Evolutionary conservation across 2,329 filamentous ascomycete species (phyloP).

Genomic region (Eutypella sp.): DNA sequence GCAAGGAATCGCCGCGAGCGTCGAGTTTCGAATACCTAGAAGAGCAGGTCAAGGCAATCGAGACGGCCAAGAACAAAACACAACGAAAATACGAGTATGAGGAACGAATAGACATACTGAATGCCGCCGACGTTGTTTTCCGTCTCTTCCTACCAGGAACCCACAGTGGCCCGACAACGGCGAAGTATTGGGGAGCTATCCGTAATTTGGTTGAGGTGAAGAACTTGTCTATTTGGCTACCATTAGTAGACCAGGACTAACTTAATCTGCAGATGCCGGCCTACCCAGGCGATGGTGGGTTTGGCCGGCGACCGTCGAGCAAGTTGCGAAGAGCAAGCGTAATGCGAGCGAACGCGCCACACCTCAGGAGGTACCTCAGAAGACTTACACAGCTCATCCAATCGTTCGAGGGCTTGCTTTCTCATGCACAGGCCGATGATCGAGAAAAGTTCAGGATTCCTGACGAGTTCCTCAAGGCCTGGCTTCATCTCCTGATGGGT

Average conservation of each 20-base stretch:
- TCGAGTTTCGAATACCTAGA: conserved; percentile 20
- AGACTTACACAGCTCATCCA: conserved; percentile 8
- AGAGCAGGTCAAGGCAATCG: conserved; percentile 18
- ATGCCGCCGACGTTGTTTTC: conserved; percentile 35
- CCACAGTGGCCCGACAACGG: conserved; percentile 31
- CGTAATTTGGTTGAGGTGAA: conserved; percentile 25
- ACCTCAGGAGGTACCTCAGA: conserved; percentile 5
- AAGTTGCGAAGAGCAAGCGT: not conserved
- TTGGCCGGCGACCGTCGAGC: not conserved
- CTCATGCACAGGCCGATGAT: conserved; percentile 20
- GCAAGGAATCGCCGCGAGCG: conserved; percentile 5
- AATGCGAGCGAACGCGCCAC: not conserved
- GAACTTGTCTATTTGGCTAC: not conserved
- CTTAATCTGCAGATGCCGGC: conserved; percentile 5
- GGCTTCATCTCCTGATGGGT: conserved; percentile 37
- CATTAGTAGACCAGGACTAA: not conserved
- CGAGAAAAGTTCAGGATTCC: conserved; percentile 29
- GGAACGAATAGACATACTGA: conserved; percentile 34
- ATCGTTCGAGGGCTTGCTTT: conserved; percentile 12
- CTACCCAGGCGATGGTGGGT: not conserved
- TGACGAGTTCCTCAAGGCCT: conserved; percentile 32
- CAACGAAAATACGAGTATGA: conserved; percentile 21
- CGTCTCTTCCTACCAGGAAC: conserved; percentile 36
- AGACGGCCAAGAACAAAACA: conserved; percentile 7
- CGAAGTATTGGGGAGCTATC: conserved; percentile 42